Evolutionary conservation across 257 asterid species (phyloP).

Genomic region (Nicotiana obtusifolia): DNA sequence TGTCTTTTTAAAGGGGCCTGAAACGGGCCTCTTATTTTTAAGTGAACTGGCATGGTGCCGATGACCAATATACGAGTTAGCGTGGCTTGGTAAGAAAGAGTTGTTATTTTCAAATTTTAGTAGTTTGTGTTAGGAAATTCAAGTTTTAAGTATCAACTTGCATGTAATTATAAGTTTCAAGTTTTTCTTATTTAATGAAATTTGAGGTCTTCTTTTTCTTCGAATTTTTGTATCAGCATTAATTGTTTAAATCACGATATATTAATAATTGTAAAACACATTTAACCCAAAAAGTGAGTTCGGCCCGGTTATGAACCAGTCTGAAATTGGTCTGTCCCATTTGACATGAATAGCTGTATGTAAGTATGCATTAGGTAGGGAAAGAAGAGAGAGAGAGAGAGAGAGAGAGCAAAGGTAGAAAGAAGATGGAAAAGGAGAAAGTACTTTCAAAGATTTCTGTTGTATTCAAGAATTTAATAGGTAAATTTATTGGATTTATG

Average conservation of each 20-base stretch:
- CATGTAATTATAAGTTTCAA: background rate
- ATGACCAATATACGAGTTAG: background rate
- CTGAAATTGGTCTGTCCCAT: background rate
- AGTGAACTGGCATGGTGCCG: background rate
- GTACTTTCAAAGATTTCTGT: background rate
- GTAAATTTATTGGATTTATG: background rate
- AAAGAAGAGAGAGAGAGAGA: too few species aligned
- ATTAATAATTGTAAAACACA: background rate
- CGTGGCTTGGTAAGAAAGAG: background rate
- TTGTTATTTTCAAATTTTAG: background rate
- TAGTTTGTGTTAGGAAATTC: background rate
- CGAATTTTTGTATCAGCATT: background rate
- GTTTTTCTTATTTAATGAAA: background rate
- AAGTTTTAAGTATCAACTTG: background rate
- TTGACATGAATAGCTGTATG: background rate
- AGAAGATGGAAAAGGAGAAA: background rate
- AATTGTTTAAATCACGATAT: background rate
- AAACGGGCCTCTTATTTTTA: background rate
- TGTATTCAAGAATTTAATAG: background rate
- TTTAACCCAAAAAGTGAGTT: background rate
- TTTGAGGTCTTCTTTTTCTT: background rate
- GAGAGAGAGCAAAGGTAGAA: too few species aligned
- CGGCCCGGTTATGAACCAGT: background rate
- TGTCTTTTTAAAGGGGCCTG: too few species aligned
- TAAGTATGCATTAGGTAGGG: background rate